Base-by-base conservation (phyloP, 768 basidiomycete genomes). In the Amanita polypyramis region DNA sequence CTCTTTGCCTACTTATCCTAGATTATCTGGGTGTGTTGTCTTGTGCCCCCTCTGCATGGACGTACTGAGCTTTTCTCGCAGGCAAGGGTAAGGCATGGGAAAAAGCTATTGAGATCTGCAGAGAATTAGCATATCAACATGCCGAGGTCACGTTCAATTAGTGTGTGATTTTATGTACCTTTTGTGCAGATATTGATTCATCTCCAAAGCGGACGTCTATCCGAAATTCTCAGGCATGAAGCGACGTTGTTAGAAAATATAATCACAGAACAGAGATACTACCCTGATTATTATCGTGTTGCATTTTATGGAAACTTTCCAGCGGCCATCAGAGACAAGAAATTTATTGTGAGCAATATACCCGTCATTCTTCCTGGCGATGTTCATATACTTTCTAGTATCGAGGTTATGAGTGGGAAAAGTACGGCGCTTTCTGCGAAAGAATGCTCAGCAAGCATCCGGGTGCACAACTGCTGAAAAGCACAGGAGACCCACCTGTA, bases 61-160 rank as follows among this genome's bases (percentile, higher is more conserved):
- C 19, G 15, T 46, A 47, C 33, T 36, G 10, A 23, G 35, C 38
- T 1, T 43, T 33, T n/a, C 10, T 23, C 33, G 32, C 42, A 93
- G 91, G 90, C 43, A 89, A 93, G 64, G 95, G 94, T 8, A 93
- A 95, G 58, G 94, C 95, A n/a, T 98, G 91, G 79, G 95, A 98
- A 64, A 84, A 77, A 45, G 95, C 92, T 2, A 81, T 96, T 49
- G 86, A 90, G 40, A 85, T 97, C 42, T 94, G 90, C 67, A 89
- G 88, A 65, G 95, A 97, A 56, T 68, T 98, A 20, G 85, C 85
- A 11, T 79, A 70, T 51, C 92, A 97, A 61, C 94, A 97, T 66
- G 76, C 85, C 12, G 82, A 84, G 60, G 75, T 90, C 46, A 91
- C 93, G 5, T 95, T 87, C 70, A 88, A 94, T 62, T 92, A 93